Conservation (phyloP, 257 asterid species). For the Capsicum pubescens region DNA sequence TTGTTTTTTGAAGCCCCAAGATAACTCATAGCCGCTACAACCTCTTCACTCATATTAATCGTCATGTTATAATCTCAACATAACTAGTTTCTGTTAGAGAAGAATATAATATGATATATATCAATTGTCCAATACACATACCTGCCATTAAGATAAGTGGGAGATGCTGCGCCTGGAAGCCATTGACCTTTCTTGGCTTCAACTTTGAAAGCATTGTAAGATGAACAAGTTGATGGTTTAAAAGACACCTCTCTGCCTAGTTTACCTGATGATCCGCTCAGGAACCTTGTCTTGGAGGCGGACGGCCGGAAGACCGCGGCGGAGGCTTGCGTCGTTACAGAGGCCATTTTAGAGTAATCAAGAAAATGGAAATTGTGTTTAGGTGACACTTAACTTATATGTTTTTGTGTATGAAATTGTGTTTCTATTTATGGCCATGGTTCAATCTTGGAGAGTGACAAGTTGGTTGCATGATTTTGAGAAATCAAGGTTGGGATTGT, state of each 20-base stretch:
- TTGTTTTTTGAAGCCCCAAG: no score
- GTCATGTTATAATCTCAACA: no score
- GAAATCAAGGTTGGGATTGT: constrained; percentile 54
- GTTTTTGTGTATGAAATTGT: constrained; percentile 44
- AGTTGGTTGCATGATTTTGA: constrained; percentile 49
- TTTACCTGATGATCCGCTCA: constrained; percentile 68
- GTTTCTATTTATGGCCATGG: constrained; percentile 58
- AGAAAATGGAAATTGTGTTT: constrained; percentile 21
- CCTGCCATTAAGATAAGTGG: constrained; percentile 89
- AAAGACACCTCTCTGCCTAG: constrained; percentile 58
- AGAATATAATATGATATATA: no score
- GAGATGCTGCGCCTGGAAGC: constrained; percentile 92
- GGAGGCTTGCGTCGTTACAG: constrained; percentile 78
- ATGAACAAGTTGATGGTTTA: constrained; percentile 33
- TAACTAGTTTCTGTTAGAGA: no score
- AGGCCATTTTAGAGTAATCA: constrained; percentile 53
- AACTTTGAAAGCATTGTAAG: constrained; percentile 61
- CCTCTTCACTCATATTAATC: no score
- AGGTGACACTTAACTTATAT: constrained; percentile 27
- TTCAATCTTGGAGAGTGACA: constrained; percentile 37
- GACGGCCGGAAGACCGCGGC: constrained; percentile 74
- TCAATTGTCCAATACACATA: constrained; percentile 26
- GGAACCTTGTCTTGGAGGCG: constrained; percentile 59
- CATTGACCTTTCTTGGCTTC: constrained; percentile 98
- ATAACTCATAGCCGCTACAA: no score